Base-by-base conservation (phyloP, 768 basidiomycete species). In the Mycena crocata region DNA sequence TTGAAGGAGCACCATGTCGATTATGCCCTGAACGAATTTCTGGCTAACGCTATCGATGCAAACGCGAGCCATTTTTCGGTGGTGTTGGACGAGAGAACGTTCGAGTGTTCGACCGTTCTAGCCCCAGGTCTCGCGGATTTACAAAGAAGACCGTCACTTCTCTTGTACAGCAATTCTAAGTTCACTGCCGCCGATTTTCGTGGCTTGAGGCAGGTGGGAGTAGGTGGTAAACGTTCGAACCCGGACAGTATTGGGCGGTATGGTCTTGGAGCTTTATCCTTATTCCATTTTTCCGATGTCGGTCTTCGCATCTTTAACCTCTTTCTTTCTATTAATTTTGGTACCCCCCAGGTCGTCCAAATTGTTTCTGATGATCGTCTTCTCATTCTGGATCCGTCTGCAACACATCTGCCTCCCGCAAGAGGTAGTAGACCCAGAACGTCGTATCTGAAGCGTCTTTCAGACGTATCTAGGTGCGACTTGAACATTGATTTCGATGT, bases 281-380 rank as follows among this genome's bases (percentile, higher is more conserved):
- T 77, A 34, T 79, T 73, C 48, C 78, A 78, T 62, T 77, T 78
- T 44, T 63, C 71, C 9, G 77, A 78, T 37, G 77, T 78, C 35
- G 14, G 66, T 62, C 46, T 30, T 31, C 5, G 31, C 31, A 26
- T 34, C 21, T 14, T 46, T 14, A n/a, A 4, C 1, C 28, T 5
- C 24, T n/a, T 19, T 10, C 13, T 61, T 1, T 13, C 2, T 8
- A 26, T 28, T 54, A 1, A 40, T 24, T 31, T 28, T 30, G 21
- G n/a, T 42, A 5, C 35, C 23, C n/a, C 24, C 6, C 46, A 78
- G 77, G 58, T 77, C 1, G 70, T 70, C 13, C 73, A 73, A 68
- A 62, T 77, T 21, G 55, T 78, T 1, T 76, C 77, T 10, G 62
- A 68, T 19, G 55, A 50, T 2, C 49, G 40, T 26, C 46, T 77